phyloP scores from a whole-genome alignment of 2,329 filamentous ascomycete species.

The Aureobasidium namibiae region DNA sequence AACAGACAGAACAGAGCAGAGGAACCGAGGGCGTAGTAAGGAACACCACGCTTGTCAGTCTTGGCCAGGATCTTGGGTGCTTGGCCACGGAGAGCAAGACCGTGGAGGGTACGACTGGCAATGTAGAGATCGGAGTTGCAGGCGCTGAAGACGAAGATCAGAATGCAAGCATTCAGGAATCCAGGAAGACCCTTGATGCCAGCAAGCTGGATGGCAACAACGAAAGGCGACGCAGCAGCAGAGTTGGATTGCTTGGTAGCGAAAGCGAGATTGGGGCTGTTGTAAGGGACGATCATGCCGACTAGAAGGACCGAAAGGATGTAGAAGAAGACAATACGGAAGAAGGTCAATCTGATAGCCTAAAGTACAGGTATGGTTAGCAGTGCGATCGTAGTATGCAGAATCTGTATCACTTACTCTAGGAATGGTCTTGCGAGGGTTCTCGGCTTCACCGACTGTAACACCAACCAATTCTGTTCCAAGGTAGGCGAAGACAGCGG shows the following conservation, averaged over 20 bases:
- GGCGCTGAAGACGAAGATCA: slow-evolving; percentile 68
- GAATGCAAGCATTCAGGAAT: slow-evolving; percentile 65
- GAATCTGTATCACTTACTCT: neutral
- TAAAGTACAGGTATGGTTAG: slow-evolving; percentile 27
- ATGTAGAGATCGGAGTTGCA: slow-evolving; percentile 72
- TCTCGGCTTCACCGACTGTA: slow-evolving; percentile 71
- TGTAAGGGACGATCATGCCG: slow-evolving; percentile 56
- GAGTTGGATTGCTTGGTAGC: slow-evolving; percentile 41
- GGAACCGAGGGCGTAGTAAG: slow-evolving; percentile 55
- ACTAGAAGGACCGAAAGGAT: slow-evolving; percentile 63
- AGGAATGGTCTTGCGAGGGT: slow-evolving; percentile 68
- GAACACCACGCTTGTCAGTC: slow-evolving; percentile 64
- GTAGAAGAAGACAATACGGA: slow-evolving; percentile 76
- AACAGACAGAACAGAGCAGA: slow-evolving; percentile 57
- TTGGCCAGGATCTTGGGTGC: slow-evolving; percentile 64
- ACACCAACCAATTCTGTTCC: slow-evolving; percentile 71
- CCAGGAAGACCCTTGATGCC: slow-evolving; percentile 55
- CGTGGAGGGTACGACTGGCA: slow-evolving; percentile 64
- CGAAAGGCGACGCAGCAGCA: slow-evolving; percentile 60
- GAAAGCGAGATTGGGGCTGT: slow-evolving; percentile 52
- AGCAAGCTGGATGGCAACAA: slow-evolving; percentile 60
- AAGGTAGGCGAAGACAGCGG: slow-evolving; percentile 70
- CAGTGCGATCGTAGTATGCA: neutral
- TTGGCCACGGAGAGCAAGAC: slow-evolving; percentile 61
- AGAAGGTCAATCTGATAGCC: slow-evolving; percentile 74